Evolutionary conservation across 2,329 filamentous ascomycete genomes (phyloP), one percentile per base, ranked within the genome.

Genomic region (Diaporthe sp.): DNA sequence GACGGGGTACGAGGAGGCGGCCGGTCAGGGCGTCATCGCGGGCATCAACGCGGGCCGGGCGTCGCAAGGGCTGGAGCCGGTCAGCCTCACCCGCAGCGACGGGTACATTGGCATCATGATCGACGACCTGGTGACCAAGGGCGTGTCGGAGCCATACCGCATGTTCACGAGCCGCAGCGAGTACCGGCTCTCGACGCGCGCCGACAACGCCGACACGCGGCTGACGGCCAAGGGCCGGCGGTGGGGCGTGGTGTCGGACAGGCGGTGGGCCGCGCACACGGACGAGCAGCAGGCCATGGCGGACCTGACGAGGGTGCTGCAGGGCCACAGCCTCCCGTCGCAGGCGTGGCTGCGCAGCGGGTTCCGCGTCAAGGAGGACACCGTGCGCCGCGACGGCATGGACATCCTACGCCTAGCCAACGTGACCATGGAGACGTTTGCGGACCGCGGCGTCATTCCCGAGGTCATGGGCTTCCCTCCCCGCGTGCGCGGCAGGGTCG

Each of bases 51-150:
- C 97, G 1, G 97, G 96, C 3, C 90, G 97, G n/a, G 90, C 92
- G 1, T 91, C 96, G 0, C 89, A 91, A 76, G 90, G 90, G 1
- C 91, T 93, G 75, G 83, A 88, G 2, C 89, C 92, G 0, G 88
- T 97, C 76, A 90, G 90, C 0, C 86, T 99, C 42, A 92, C 92
- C 10, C 90, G 97, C 78, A 93, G 94, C 1, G 96, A 99, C 83
- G 95, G 95, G 17, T 99, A 98, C 84, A 98, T 99, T 81, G 97
- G 97, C 79, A 94, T 99, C 85, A 98, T 99, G 95, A 96, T 99
- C 80, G 97, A 99, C 84, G 97, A 99, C 83, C 91, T 99, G 51
- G 93, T 98, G 81, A 98, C 96, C 31, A 98, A 98, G 85, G 97
- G 97, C 65, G 97, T 99, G 42, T 96, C 94, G 3, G 97, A 99